phyloP scores from a whole-genome alignment of 1,284 basidiomycete species.

The Neolentinus lepideus region DNA sequence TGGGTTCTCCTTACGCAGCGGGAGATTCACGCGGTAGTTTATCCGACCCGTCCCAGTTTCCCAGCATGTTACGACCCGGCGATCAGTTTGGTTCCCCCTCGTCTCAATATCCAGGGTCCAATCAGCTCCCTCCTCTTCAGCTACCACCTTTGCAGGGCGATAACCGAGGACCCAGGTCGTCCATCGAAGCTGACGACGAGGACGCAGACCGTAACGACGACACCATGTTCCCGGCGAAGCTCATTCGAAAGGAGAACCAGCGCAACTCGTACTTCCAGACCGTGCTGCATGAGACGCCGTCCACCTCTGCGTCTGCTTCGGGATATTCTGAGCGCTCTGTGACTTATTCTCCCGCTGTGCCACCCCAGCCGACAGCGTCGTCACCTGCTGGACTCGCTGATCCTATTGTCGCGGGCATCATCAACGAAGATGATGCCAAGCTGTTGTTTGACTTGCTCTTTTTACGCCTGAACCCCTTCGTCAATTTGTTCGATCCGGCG shows the following conservation, averaged over 20 bases:
- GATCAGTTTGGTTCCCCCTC: constrained; percentile 26
- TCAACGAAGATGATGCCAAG: constrained; percentile 59
- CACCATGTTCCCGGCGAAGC: constrained; percentile 60
- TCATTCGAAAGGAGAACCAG: constrained; percentile 63
- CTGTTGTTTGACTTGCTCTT: constrained; percentile 71
- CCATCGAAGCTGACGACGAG: constrained; percentile 49
- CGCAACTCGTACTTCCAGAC: constrained; percentile 74
- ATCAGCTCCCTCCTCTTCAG: constrained; percentile 40
- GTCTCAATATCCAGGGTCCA: constrained; percentile 32
- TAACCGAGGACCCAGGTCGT: constrained; percentile 28
- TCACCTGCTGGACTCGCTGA: constrained; percentile 35
- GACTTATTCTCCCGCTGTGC: constrained; percentile 5
- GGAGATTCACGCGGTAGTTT: constrained; percentile 27
- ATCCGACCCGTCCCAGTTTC: constrained; percentile 19
- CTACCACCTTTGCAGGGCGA: constrained; percentile 27
- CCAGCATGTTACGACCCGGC: constrained; percentile 20
- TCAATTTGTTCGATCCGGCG: constrained; percentile 77
- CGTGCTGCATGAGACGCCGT: constrained; percentile 52
- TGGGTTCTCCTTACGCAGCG: constrained; percentile 21
- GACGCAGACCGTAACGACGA: constrained; percentile 52
- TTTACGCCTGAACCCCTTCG: constrained; percentile 75
- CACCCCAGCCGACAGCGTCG: background rate
- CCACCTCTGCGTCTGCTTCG: constrained; percentile 13
- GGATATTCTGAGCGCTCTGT: background rate
- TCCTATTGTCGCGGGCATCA: constrained; percentile 60